Evolutionary conservation across 202 grass and related monocot species (phyloP), one percentile per base, ranked within the genome.

Genomic region (Panicum hallii): DNA sequence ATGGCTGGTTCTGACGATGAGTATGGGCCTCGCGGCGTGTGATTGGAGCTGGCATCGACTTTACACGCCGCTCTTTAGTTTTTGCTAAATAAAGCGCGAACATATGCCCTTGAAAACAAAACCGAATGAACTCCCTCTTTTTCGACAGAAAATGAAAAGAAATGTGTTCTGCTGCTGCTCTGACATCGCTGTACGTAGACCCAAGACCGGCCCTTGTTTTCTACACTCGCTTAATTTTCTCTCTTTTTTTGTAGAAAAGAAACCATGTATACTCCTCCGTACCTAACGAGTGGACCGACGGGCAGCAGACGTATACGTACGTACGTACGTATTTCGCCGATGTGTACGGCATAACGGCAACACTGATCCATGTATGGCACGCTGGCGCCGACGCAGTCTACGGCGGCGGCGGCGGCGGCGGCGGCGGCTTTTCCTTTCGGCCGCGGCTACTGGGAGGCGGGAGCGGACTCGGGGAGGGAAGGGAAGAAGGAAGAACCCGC

Each of bases 221-320:
- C 6, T 7, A 6, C 46, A 46, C 9, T n/a, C 42, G 11, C 9
- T 22, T 22, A 20, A 14, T 14, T 14, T 10, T 11, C 17, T 54
- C 1, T 19, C 1, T 5, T 0, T 11, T 19, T 5, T 11, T 34
- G 10, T 4, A 1, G 6, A 34, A 23, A 0, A 44, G 47, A 66
- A 38, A 14, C 13, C 41, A 20, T 49, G 34, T 55, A 19, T 45
- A 67, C 0, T 63, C 16, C 1, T 20, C 23, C 19, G 32, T 17
- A 69, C 63, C 78, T 55, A 55, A 55, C 82, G 72, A 26, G 44
- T 22, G 62, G 48, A 28, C 48, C 60, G 15, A 74, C 60, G 58
- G 22, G 20, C 42, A 36, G 19, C 17, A 20, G 0, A 16, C 14
- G 22, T 16, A 26, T 17, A 23, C 56, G 26, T 26, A 23, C 56